A percentile compares a stretch with the other conserved stretches of the same genome.
Conservation (phyloP, 1,284 basidiomycete genomes). For the Ustilago vetiveriae region DNA sequence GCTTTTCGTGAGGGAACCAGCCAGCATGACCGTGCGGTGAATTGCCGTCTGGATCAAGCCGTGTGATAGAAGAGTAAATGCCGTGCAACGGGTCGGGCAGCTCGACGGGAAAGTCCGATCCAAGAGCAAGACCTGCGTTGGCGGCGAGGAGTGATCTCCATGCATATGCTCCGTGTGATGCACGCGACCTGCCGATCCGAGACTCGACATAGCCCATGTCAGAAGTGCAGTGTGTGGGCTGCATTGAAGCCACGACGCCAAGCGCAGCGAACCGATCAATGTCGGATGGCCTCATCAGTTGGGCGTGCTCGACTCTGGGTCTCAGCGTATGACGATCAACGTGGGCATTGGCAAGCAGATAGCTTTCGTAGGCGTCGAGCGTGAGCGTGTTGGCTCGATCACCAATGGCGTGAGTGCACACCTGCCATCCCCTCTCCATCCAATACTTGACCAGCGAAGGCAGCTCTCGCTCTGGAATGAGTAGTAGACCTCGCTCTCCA, state of each 20-base stretch:
- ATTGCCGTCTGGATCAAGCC: slow-evolving; percentile 75
- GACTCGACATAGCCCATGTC: slow-evolving; percentile 81
- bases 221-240: slow-evolving; percentile 86
- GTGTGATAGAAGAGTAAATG: slow-evolving; percentile 85
- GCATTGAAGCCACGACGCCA: slow-evolving; percentile 88
- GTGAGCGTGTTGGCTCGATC: slow-evolving; percentile 85
- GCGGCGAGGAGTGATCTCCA: slow-evolving; percentile 77
- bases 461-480: slow-evolving; percentile 39
- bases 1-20: slow-evolving; percentile 74
- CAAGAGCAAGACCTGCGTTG: slow-evolving; percentile 76
- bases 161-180: slow-evolving; percentile 81
- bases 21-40: slow-evolving; percentile 81
- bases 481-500: slow-evolving; percentile 44
- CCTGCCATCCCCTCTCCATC: slow-evolving; percentile 50
- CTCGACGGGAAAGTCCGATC: slow-evolving; percentile 87
- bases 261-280: slow-evolving; percentile 76
- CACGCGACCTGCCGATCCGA: slow-evolving; percentile 68
- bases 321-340: slow-evolving; percentile 68
- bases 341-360: slow-evolving; percentile 14
- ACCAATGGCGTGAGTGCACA: slow-evolving; percentile 80
- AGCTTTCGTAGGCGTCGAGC: slow-evolving; percentile 68
- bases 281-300: slow-evolving; percentile 76
- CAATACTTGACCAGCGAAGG: slow-evolving; percentile 39
- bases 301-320: slow-evolving; percentile 88
- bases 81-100: slow-evolving; percentile 69